phyloP scores from a whole-genome alignment of 2,329 filamentous ascomycete species.

The Monosporascus sp. region DNA sequence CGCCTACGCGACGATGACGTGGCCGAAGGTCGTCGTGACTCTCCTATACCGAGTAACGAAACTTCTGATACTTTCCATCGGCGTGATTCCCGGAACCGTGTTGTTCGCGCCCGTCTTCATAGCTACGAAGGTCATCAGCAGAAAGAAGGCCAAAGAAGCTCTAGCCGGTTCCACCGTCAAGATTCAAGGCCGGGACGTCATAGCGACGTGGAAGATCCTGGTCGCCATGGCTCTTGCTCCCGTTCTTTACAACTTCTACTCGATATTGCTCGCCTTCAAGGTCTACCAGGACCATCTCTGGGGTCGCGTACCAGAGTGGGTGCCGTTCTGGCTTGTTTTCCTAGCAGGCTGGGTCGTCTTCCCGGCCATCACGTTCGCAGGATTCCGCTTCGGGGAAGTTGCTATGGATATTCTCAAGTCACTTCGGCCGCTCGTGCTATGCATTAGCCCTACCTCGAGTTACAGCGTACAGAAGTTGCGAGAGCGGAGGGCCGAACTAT shows the following conservation, averaged over 20 bases:
- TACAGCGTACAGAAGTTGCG: slow-evolving; percentile 80
- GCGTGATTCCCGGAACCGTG: slow-evolving; percentile 78
- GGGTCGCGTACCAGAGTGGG: slow-evolving; percentile 74
- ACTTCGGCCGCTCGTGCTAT: slow-evolving; percentile 78
- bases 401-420: slow-evolving; percentile 99
- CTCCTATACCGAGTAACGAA: slow-evolving; percentile 78
- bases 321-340: slow-evolving; percentile 75
- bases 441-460: slow-evolving; percentile 76
- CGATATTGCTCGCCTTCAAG: slow-evolving; percentile 67
- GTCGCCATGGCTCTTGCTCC: slow-evolving; percentile 83
- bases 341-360: slow-evolving; percentile 74
- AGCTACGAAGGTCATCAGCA: slow-evolving; percentile 75
- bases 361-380: slow-evolving; percentile 84
- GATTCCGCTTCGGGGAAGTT: slow-evolving; percentile 92
- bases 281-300: slow-evolving; percentile 76
- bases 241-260: slow-evolving; percentile 78
- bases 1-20: slow-evolving; percentile 80
- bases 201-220: slow-evolving; percentile 90
- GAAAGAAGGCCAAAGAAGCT: slow-evolving; percentile 76
- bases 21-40: slow-evolving; percentile 67
- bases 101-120: slow-evolving; percentile 89
- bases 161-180: slow-evolving; percentile 84
- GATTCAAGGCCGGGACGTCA: slow-evolving; percentile 80
- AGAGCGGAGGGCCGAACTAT: slow-evolving; percentile 66
- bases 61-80: slow-evolving; percentile 68